A percentile compares a stretch with the other conserved stretches of the same genome.
Evolutionary conservation across 2,329 filamentous ascomycete genomes (phyloP).

Genomic region (Fusarium equiseti): DNA sequence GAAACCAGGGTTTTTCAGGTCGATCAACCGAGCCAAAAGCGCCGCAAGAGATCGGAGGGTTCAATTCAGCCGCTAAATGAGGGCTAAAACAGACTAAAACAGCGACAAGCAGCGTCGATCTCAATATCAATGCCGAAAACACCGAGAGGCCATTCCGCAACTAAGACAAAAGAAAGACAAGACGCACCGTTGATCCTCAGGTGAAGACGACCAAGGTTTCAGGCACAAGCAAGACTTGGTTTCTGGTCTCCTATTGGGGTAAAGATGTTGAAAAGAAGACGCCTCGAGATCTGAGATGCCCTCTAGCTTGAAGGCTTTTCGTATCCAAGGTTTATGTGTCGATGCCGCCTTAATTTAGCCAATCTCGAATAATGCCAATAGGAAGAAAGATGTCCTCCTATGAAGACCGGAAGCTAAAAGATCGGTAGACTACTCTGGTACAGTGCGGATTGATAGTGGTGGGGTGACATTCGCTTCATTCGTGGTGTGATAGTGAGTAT

Average conservation of each 20-base stretch:
- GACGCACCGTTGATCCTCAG: conserved; percentile 17
- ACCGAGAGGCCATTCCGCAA: conserved; percentile 29
- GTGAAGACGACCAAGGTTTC: conserved; percentile 20
- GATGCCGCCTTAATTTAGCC: conserved; percentile 4
- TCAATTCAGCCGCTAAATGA: conserved; percentile 22
- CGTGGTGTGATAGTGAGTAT: background rate
- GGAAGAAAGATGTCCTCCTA: conserved; percentile 1
- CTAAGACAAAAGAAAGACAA: conserved; percentile 22
- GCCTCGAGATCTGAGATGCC: background rate
- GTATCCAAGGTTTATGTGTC: conserved; percentile 12
- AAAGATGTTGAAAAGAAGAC: background rate
- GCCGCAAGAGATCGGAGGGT: conserved; percentile 29
- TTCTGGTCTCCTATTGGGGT: background rate
- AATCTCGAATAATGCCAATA: conserved; percentile 15
- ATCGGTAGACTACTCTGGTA: conserved; percentile 3
- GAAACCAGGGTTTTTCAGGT: conserved; percentile 29
- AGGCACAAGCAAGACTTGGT: conserved; percentile 19
- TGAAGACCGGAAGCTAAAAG: conserved; percentile 2
- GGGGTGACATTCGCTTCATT: background rate
- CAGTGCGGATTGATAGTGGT: conserved; percentile 38
- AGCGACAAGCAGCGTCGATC: conserved; percentile 28
- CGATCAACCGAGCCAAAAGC: conserved; percentile 32
- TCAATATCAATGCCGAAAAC: conserved; percentile 35
- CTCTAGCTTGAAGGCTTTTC: background rate
- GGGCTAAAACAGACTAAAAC: conserved; percentile 28